Percentiles rank a stretch among this genome's conserved stretches.
Evolutionary conservation across 140 eudicot genomes (phyloP).

Genomic region (Erigeron philadelphicus): DNA sequence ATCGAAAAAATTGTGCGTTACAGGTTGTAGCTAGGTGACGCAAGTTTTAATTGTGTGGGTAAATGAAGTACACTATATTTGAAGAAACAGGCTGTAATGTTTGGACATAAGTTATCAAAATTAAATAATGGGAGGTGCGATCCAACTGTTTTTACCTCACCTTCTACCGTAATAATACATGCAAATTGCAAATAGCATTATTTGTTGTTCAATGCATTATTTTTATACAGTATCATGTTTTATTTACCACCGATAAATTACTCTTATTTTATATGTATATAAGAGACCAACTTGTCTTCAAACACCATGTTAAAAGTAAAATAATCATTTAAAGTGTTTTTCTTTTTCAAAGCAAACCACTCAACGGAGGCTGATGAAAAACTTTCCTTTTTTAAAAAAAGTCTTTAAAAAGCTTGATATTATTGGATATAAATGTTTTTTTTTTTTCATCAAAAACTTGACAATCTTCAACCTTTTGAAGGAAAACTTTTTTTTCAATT

Average conservation of each 20-base stretch:
- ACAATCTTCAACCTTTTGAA: too few relatives aligned
- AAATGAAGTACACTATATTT: not conserved
- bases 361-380: too few relatives aligned
- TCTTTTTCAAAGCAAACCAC: too few relatives aligned
- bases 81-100: slow-evolving; percentile 20
- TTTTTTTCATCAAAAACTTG: too few relatives aligned
- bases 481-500: too few relatives aligned
- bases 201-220: not conserved
- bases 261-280: too few relatives aligned
- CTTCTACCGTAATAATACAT: too few relatives aligned
- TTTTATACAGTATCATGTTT: not conserved
- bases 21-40: slow-evolving; percentile 3
- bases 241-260: not conserved
- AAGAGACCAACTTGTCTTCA: too few relatives aligned
- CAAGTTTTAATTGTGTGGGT: not conserved
- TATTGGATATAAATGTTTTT: too few relatives aligned
- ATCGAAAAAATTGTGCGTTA: not conserved
- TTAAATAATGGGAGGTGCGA: not conserved
- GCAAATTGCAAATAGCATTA: not conserved
- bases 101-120: slow-evolving; percentile 4
- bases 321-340: too few relatives aligned
- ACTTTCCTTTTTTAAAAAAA: too few relatives aligned
- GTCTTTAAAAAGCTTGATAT: too few relatives aligned
- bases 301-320: not conserved
- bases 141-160: slow-evolving; percentile 11